Conservation (phyloP, 495 filamentous ascomycete species). For the Saxophila tyrrhenica region DNA sequence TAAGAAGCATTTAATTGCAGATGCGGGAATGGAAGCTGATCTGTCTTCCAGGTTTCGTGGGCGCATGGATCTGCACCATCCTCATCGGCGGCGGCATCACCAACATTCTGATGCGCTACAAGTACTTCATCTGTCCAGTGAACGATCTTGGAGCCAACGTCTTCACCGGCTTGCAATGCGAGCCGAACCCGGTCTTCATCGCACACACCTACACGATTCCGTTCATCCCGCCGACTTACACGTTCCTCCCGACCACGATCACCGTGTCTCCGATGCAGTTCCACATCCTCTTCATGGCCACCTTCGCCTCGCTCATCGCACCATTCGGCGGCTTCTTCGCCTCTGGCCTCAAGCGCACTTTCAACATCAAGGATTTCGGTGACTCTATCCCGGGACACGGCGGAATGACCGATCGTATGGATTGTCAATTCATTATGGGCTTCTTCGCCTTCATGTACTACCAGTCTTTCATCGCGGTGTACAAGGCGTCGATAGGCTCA, state of each 20-base stretch:
- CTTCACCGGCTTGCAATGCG: constrained; percentile 81
- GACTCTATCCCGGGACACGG: constrained; percentile 96
- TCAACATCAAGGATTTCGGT: constrained; percentile 99
- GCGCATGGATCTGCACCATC: constrained; percentile 92
- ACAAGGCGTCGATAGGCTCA: constrained; percentile 67
- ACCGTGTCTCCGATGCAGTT: constrained; percentile 84
- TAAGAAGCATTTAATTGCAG: neutral
- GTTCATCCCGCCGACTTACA: constrained; percentile 48
- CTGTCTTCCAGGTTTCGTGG: constrained; percentile 55
- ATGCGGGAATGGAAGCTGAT: neutral
- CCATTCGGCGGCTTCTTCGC: constrained; percentile 99
- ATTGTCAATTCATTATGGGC: constrained; percentile 99
- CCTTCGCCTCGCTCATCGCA: constrained; percentile 92
- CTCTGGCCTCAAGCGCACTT: constrained; percentile 92
- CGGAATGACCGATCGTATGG: constrained; percentile 98
- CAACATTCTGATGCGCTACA: constrained; percentile 78
- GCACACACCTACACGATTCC: constrained; percentile 70
- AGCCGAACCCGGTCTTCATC: constrained; percentile 85
- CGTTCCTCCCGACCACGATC: constrained; percentile 45
- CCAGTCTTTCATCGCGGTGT: constrained; percentile 87
- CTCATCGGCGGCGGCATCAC: constrained; percentile 74
- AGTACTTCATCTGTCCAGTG: constrained; percentile 97
- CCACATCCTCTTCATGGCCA: constrained; percentile 81
- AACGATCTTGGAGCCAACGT: constrained; percentile 91
- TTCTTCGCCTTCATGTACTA: constrained; percentile 98